Conservation (phyloP, 805 yeast species). For the Maudiozyma turicensis region DNA sequence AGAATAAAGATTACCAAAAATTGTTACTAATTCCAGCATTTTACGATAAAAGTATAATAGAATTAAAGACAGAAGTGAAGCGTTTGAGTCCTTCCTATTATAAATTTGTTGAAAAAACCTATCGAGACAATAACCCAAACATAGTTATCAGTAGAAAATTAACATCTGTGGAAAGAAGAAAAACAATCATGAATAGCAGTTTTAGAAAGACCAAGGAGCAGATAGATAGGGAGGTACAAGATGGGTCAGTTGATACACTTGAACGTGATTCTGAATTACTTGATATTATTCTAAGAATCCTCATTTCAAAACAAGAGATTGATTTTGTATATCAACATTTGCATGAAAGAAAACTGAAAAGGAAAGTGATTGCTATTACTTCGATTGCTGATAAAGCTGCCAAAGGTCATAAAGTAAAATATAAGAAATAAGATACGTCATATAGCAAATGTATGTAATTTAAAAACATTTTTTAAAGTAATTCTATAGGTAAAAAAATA, state of each 20-base stretch:
- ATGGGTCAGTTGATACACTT: slow-evolving; percentile 36
- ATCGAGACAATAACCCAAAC: slow-evolving; percentile 1
- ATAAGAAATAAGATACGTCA: slow-evolving; percentile 1
- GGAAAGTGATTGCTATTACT: slow-evolving; percentile 28
- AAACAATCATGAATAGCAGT: slow-evolving; percentile 60
- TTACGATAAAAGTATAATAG: slow-evolving; percentile 42
- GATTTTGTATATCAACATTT: slow-evolving; percentile 50
- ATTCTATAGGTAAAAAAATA: no score
- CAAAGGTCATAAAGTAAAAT: slow-evolving; percentile 12
- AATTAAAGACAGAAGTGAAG: slow-evolving; percentile 50
- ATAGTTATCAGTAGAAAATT: slow-evolving; percentile 29
- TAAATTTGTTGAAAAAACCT: slow-evolving; percentile 21
- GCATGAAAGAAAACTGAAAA: slow-evolving; percentile 46
- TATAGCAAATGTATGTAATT: slow-evolving; percentile 4
- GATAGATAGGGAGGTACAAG: slow-evolving; percentile 29
- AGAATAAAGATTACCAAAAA: slow-evolving; percentile 54
- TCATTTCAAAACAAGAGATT: slow-evolving; percentile 55
- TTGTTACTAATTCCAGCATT: slow-evolving; percentile 53
- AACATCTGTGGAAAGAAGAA: slow-evolving; percentile 47
- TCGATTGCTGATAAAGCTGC: slow-evolving; percentile 19
- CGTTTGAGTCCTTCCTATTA: slow-evolving; percentile 26
- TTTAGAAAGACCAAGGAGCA: slow-evolving; percentile 45
- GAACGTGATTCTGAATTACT: slow-evolving; percentile 38
- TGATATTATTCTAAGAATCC: slow-evolving; percentile 61
- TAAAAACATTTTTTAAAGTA: no score